phyloP scores from a whole-genome alignment of 192 early-diverging fungal species.

The Linnemannia schmuckeri region DNA sequence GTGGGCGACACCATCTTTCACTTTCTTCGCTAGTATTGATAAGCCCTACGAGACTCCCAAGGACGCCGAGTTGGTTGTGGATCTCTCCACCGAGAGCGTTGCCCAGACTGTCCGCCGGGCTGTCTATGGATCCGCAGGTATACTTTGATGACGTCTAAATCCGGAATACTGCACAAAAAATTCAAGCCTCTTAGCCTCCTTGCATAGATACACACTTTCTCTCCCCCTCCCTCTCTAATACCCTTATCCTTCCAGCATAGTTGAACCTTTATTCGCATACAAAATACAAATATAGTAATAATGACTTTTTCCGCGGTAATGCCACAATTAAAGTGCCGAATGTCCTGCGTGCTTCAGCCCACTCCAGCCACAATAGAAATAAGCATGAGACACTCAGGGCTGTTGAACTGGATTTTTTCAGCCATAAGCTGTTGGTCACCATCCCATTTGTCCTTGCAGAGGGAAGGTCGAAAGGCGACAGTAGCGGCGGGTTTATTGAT shows the following conservation, averaged over 20 bases:
- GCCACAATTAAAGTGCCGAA: not conserved
- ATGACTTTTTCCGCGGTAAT: not conserved
- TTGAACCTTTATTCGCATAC: conserved; percentile 2
- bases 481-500: not conserved
- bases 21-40: conserved; percentile 94
- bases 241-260: conserved; percentile 28
- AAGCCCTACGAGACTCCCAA: conserved; percentile 89
- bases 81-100: conserved; percentile 77
- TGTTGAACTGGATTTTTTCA: not conserved
- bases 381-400: not conserved
- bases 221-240: not conserved
- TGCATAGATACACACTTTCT: not conserved
- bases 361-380: not conserved
- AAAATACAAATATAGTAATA: not conserved
- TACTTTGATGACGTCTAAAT: conserved; percentile 56
- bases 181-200: not conserved
- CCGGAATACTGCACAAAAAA: not conserved
- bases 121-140: conserved; percentile 80
- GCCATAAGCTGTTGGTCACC: no score
- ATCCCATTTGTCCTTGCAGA: no score
- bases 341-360: not conserved
- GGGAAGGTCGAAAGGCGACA: no score
- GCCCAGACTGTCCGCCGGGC: conserved; percentile 96
- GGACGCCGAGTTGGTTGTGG: conserved; percentile 80
- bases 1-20: conserved; percentile 63